phyloP scores from a whole-genome alignment of 106 monocot genomes.

The Apostasia shenzhenica region DNA sequence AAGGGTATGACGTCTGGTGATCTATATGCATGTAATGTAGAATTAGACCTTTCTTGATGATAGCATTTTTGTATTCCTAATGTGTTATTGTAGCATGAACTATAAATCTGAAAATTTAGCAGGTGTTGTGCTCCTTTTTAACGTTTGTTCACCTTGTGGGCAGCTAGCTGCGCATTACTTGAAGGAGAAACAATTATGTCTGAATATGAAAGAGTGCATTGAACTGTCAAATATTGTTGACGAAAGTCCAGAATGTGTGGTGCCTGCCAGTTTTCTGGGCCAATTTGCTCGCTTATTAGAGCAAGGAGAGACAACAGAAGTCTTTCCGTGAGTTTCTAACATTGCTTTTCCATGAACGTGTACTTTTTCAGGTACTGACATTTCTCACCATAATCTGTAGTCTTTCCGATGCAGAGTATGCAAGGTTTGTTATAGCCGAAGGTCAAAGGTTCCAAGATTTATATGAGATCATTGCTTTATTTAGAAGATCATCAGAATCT shows the following conservation, averaged over 20 bases:
- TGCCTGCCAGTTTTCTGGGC: constrained; percentile 62
- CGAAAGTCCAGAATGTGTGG: constrained; percentile 47
- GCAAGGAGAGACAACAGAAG: constrained; percentile 46
- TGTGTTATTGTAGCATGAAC: too few species aligned
- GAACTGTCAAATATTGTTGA: constrained; percentile 19
- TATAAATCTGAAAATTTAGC: too few species aligned
- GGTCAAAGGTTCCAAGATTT: constrained; percentile 77
- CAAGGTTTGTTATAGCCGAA: constrained; percentile 53
- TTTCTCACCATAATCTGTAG: constrained; percentile 24
- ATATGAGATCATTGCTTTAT: constrained; percentile 76
- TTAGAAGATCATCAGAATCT: constrained; percentile 74
- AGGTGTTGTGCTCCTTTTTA: too few species aligned
- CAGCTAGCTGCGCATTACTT: constrained; percentile 73
- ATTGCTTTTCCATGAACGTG: not conserved
- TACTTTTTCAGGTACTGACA: constrained; percentile 17
- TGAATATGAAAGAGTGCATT: constrained; percentile 28
- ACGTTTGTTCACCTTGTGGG: constrained; percentile 1
- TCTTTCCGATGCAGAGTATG: constrained; percentile 78
- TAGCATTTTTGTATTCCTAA: too few species aligned
- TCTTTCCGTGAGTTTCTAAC: constrained; percentile 55
- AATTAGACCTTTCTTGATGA: too few species aligned
- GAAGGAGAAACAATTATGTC: constrained; percentile 48
- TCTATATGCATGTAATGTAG: too few species aligned
- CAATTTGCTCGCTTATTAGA: constrained; percentile 74
- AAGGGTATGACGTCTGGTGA: too few species aligned